Evolutionary conservation across 495 filamentous ascomycete species (phyloP).

Genomic region (Talaromyces wortmannii): DNA sequence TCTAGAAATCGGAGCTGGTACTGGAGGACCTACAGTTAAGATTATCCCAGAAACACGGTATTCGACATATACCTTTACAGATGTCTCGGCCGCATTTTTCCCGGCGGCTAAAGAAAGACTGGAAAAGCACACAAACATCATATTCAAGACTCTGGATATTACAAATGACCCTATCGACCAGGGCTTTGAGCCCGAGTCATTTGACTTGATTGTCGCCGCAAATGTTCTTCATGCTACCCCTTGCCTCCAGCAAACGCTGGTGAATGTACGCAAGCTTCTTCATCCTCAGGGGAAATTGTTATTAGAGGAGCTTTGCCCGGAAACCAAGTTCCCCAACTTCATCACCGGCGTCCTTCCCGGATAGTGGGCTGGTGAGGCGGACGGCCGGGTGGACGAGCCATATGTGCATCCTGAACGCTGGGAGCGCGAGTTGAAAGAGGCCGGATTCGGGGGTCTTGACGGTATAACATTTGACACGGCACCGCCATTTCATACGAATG

Average conservation of each 20-base stretch:
- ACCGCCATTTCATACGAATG: too few relatives aligned
- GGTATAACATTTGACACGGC: too few relatives aligned
- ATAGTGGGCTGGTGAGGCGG: too few relatives aligned
- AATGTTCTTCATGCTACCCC: constrained; percentile 44
- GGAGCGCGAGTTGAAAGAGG: too few relatives aligned
- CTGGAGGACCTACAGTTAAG: constrained; percentile 25
- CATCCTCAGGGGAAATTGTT: too few relatives aligned
- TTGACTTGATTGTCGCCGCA: constrained; percentile 31
- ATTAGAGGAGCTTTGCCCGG: too few relatives aligned
- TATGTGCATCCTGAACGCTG: too few relatives aligned
- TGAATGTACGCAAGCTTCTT: constrained; percentile 22
- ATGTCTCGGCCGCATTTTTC: constrained; percentile 40
- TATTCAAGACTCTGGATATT: constrained; percentile 26
- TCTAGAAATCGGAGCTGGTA: too few relatives aligned
- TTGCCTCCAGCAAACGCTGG: constrained; percentile 26
- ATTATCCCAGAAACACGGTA: constrained; percentile 4
- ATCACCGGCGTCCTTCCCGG: too few relatives aligned
- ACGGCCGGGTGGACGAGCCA: too few relatives aligned
- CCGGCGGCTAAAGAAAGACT: constrained; percentile 24
- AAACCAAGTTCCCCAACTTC: too few relatives aligned
- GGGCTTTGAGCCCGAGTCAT: constrained; percentile 20
- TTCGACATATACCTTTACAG: constrained; percentile 34
- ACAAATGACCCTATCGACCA: constrained; percentile 20
- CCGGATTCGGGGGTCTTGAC: too few relatives aligned
- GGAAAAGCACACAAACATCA: constrained; percentile 11